phyloP scores from a whole-genome alignment of 2,329 filamentous ascomycete species.

The Amauroascus niger region DNA sequence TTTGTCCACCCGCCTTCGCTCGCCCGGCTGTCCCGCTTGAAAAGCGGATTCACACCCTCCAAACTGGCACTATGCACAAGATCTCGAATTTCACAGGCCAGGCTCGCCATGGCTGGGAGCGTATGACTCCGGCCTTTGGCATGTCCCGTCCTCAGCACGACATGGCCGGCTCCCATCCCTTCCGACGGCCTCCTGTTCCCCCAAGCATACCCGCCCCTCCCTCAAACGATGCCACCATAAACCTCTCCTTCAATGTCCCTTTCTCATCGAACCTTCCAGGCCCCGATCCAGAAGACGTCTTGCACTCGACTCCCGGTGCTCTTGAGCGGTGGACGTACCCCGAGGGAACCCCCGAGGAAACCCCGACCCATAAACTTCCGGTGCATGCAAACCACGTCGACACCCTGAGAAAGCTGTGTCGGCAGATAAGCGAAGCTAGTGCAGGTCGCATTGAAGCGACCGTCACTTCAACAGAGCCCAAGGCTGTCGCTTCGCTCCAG shows the following conservation, averaged over 20 bases:
- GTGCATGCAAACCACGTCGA: conserved; percentile 81
- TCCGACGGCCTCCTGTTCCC: conserved; percentile 52
- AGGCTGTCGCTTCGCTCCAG: conserved; percentile 45
- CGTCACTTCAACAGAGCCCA: conserved; percentile 73
- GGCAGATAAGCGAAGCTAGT: conserved; percentile 62
- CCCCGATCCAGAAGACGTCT: conserved; percentile 86
- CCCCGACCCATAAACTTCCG: conserved; percentile 80
- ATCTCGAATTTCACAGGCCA: conserved; percentile 58
- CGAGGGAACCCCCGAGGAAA: conserved; percentile 71
- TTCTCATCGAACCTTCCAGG: conserved; percentile 88
- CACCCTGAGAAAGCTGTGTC: conserved; percentile 67
- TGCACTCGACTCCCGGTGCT: conserved; percentile 81
- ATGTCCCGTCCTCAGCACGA: conserved; percentile 52
- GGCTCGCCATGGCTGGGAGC: conserved; percentile 58
- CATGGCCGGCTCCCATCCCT: conserved; percentile 44
- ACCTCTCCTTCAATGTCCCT: conserved; percentile 94
- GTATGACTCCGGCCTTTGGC: conserved; percentile 57
- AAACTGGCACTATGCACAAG: conserved; percentile 49
- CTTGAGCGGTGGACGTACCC: conserved; percentile 90
- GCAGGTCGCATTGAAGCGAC: conserved; percentile 69
- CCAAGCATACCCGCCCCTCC: conserved; percentile 66
- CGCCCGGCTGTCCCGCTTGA: not conserved
- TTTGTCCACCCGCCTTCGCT: not conserved
- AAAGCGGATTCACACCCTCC: conserved; percentile 2
- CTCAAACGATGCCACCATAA: conserved; percentile 67